Conservation (phyloP, 2,329 filamentous ascomycete genomes). For the Diaporthe citrichinensis region DNA sequence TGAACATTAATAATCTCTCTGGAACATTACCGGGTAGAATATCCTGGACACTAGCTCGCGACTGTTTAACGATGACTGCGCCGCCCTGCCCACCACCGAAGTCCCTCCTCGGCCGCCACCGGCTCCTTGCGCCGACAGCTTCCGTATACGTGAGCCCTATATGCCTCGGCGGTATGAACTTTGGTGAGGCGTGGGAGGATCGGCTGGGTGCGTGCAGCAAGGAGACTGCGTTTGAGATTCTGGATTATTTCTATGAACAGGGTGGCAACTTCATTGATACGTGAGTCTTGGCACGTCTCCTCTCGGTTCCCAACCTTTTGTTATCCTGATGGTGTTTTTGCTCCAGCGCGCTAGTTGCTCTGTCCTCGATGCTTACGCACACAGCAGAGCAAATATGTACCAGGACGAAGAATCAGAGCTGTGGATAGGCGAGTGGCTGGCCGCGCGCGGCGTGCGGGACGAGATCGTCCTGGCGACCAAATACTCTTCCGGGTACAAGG, state of each 20-base stretch:
- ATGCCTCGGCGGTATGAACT: conserved; percentile 72
- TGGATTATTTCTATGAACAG: conserved; percentile 75
- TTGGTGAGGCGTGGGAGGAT: conserved; percentile 63
- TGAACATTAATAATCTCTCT: neutral
- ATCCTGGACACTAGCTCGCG: neutral
- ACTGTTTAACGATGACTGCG: neutral
- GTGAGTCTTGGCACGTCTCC: neutral
- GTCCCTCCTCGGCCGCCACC: conserved; percentile 75
- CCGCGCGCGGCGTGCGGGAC: conserved; percentile 72
- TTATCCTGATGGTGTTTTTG: no score
- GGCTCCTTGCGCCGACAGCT: conserved; percentile 76
- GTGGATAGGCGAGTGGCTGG: conserved; percentile 81
- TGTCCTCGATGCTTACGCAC: neutral
- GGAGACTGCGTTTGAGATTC: conserved; percentile 71
- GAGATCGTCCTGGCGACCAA: conserved; percentile 79
- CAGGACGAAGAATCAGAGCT: conserved; percentile 71
- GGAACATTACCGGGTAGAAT: no score
- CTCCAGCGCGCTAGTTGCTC: no score
- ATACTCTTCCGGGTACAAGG: conserved; percentile 71
- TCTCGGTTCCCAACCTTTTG: neutral
- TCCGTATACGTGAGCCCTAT: conserved; percentile 76
- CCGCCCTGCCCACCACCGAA: conserved; percentile 59
- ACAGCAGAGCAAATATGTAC: conserved; percentile 71
- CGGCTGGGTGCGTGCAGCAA: conserved; percentile 77
- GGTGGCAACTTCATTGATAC: conserved; percentile 83